Percentiles rank a stretch among this genome's conserved stretches.
Conservation (phyloP, 768 basidiomycete genomes). For the Coprinopsis sp. region DNA sequence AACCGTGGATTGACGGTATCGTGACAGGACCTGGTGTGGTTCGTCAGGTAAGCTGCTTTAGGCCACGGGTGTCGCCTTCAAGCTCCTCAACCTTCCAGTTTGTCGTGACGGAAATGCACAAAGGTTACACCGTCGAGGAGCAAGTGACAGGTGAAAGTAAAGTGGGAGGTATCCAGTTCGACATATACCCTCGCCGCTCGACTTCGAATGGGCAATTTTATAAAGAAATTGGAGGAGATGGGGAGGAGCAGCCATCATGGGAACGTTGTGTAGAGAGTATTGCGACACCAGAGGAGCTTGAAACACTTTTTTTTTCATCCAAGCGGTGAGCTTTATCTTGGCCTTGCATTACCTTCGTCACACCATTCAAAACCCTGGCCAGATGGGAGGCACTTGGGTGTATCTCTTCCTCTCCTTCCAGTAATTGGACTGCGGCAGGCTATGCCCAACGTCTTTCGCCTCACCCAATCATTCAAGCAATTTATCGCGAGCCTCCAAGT, state of each 20-base stretch:
- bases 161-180: conserved; percentile 16
- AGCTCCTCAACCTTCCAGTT: conserved; percentile 7
- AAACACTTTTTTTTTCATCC: background rate
- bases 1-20: conserved; percentile 17
- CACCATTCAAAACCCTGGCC: too few species aligned
- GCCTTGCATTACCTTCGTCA: background rate
- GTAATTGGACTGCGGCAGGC: background rate
- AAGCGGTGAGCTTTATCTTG: background rate
- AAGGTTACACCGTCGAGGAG: conserved; percentile 17
- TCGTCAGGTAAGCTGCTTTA: conserved; percentile 11
- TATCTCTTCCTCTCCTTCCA: background rate
- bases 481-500: background rate
- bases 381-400: too few species aligned
- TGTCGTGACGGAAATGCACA: conserved; percentile 9
- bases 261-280: too few species aligned
- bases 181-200: conserved; percentile 12
- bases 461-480: background rate
- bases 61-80: background rate
- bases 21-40: conserved; percentile 11
- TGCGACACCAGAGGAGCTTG: too few species aligned
- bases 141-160: conserved; percentile 13
- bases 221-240: background rate
- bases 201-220: background rate
- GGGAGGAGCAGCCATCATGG: too few species aligned
- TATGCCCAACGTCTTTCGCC: background rate